phyloP scores from a whole-genome alignment of 2,329 filamentous ascomycete genomes.

The Pyrenochaeta sp. region DNA sequence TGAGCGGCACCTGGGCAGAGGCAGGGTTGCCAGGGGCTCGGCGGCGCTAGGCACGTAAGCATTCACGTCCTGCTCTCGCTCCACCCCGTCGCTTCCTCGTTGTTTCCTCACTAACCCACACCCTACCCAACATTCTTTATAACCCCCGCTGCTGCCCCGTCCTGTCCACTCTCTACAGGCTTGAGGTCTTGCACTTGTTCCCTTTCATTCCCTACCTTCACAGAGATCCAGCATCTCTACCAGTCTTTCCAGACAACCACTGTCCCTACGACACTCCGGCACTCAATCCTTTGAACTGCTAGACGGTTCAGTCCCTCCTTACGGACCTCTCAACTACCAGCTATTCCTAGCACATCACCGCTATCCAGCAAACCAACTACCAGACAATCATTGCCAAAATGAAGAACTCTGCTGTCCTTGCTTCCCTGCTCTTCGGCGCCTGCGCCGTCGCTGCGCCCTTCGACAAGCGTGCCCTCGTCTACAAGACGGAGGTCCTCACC shows the following conservation, averaged over 20 bases:
- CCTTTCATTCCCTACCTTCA: constrained; percentile 32
- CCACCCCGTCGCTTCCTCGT: constrained; percentile 14
- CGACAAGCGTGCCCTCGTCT: constrained; percentile 46
- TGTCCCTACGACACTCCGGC: constrained; percentile 29
- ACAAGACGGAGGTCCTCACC: constrained; percentile 42
- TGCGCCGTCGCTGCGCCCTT: constrained; percentile 45
- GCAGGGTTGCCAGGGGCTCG: constrained; percentile 24
- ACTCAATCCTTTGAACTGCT: constrained; percentile 40
- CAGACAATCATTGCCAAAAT: constrained; percentile 27
- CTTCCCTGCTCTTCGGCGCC: constrained; percentile 45
- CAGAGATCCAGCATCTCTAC: constrained; percentile 46
- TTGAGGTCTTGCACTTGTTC: constrained; percentile 47
- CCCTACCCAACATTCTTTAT: constrained; percentile 35
- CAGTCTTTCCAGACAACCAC: constrained; percentile 42
- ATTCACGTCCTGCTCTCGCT: background rate
- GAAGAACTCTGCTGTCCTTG: constrained; percentile 49
- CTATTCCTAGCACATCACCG: constrained; percentile 20
- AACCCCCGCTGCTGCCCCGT: constrained; percentile 27
- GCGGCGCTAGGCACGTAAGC: constrained; percentile 17
- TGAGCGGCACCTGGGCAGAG: constrained; percentile 9
- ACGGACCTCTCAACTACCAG: constrained; percentile 18
- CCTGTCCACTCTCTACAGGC: constrained; percentile 51
- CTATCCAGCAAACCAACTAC: constrained; percentile 30
- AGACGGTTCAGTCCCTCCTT: constrained; percentile 45
- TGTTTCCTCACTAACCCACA: constrained; percentile 20